Conservation (phyloP, 2,329 filamentous ascomycete species). For the Byssothecium circinans region DNA sequence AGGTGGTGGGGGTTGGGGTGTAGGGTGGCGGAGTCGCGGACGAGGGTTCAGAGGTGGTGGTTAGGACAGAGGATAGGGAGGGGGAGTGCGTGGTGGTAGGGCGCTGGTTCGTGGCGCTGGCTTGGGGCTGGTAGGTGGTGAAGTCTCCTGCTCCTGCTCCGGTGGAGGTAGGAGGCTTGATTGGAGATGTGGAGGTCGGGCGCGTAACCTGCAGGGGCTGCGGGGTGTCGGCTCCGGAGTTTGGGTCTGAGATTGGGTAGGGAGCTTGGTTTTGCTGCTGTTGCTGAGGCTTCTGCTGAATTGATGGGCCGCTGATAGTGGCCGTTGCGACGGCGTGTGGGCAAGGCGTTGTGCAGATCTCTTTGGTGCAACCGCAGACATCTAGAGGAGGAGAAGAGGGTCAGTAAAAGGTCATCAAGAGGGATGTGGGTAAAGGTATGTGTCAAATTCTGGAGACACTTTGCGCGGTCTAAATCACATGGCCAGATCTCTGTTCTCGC, state of each 20-base stretch:
- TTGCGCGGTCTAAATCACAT: too few species aligned
- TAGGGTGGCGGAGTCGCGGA: background rate
- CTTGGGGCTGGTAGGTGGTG: background rate
- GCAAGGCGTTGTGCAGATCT: constrained; percentile 32
- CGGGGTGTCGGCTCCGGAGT: background rate
- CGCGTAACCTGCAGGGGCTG: background rate
- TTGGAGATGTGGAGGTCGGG: background rate
- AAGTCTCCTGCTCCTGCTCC: background rate
- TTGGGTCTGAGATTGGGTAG: constrained; percentile 7
- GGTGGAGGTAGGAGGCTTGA: background rate
- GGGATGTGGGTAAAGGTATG: background rate
- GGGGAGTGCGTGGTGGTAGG: background rate
- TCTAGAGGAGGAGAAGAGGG: background rate
- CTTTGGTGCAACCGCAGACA: constrained; percentile 27
- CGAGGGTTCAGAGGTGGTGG: background rate
- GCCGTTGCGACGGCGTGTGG: constrained; percentile 18
- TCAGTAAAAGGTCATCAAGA: background rate
- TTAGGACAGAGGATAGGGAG: background rate
- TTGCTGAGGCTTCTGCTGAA: background rate
- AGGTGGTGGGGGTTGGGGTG: background rate
- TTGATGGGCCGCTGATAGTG: background rate
- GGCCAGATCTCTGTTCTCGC: too few species aligned
- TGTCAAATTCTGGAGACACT: too few species aligned
- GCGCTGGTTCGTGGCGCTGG: background rate
- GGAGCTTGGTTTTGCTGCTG: constrained; percentile 11